Conservation (phyloP, 2,329 filamentous ascomycete species). For the Dendryphion nanum region DNA sequence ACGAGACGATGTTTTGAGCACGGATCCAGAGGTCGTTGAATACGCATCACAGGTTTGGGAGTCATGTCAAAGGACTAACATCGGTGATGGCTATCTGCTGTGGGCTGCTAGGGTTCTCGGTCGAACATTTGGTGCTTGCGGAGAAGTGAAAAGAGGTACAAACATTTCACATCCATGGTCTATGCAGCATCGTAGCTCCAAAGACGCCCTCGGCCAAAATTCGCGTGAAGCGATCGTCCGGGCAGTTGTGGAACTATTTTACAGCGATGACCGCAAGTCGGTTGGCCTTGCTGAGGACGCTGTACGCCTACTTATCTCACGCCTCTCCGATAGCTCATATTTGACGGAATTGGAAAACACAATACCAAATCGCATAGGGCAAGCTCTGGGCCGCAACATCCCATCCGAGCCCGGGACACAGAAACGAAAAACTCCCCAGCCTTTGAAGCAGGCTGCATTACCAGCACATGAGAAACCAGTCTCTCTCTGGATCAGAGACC, state of each 20-base stretch:
- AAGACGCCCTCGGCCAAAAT: conserved; percentile 24
- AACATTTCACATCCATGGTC: conserved; percentile 27
- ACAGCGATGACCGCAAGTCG: conserved; percentile 39
- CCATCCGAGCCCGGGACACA: conserved; percentile 11
- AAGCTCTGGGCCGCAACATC: conserved; percentile 24
- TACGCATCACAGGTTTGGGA: conserved; percentile 72
- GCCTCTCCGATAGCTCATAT: conserved; percentile 21
- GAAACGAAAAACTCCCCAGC: conserved; percentile 6
- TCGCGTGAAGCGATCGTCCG: conserved; percentile 37
- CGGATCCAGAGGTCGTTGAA: conserved; percentile 61
- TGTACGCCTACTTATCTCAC: conserved; percentile 30
- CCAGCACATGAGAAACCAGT: conserved; percentile 17
- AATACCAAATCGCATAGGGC: conserved; percentile 28
- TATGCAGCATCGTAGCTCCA: conserved; percentile 12
- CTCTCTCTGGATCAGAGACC: conserved; percentile 58
- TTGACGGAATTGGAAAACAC: conserved; percentile 27
- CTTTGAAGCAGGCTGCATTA: conserved; percentile 16
- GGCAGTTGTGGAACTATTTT: conserved; percentile 37
- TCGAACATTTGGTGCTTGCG: conserved; percentile 67
- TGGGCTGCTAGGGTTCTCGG: conserved; percentile 89
- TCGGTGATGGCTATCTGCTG: conserved; percentile 68
- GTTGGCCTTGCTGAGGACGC: conserved; percentile 47
- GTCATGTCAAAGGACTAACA: conserved; percentile 64
- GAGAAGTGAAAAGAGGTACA: conserved; percentile 55
- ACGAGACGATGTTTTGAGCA: conserved; percentile 65